phyloP scores from a whole-genome alignment of 805 yeast species.

The Wickerhamiella nectarea region DNA sequence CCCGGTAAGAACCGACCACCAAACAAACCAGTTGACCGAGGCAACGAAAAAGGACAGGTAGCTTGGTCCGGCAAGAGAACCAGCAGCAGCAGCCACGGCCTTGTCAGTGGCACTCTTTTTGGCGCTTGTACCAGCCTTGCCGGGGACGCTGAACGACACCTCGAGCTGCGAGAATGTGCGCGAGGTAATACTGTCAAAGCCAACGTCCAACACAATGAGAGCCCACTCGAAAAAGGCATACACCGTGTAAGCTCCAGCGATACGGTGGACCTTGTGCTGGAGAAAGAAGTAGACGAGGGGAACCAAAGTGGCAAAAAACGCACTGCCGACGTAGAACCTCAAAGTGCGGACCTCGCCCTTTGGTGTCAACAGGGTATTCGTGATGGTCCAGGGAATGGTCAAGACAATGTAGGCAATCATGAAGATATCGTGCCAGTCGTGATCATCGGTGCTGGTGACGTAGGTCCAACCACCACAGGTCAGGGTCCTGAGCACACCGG shows the following conservation, averaged over 20 bases:
- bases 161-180: conserved; percentile 55
- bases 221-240: conserved; percentile 96
- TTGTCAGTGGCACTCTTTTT: neutral
- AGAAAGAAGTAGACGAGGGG: conserved; percentile 83
- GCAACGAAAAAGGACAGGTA: conserved; percentile 25
- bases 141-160: conserved; percentile 25
- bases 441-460: conserved; percentile 93
- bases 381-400: conserved; percentile 81
- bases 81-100: neutral
- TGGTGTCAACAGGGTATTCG: conserved; percentile 42
- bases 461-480: conserved; percentile 99
- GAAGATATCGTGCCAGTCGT: conserved; percentile 87
- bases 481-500: conserved; percentile 76
- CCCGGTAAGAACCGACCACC: conserved; percentile 77
- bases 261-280: conserved; percentile 77
- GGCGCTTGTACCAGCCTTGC: neutral
- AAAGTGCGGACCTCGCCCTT: conserved; percentile 33
- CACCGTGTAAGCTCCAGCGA: conserved; percentile 88
- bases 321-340: conserved; percentile 38
- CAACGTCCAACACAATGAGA: conserved; percentile 66
- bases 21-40: conserved; percentile 52
- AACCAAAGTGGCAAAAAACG: conserved; percentile 57
- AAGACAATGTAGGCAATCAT: conserved; percentile 83
- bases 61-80: too few species aligned
- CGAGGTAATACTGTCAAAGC: conserved; percentile 69